Percentiles rank a stretch among this genome's conserved stretches.
Conservation (phyloP, 768 basidiomycete genomes). For the Hericium rajendrae region DNA sequence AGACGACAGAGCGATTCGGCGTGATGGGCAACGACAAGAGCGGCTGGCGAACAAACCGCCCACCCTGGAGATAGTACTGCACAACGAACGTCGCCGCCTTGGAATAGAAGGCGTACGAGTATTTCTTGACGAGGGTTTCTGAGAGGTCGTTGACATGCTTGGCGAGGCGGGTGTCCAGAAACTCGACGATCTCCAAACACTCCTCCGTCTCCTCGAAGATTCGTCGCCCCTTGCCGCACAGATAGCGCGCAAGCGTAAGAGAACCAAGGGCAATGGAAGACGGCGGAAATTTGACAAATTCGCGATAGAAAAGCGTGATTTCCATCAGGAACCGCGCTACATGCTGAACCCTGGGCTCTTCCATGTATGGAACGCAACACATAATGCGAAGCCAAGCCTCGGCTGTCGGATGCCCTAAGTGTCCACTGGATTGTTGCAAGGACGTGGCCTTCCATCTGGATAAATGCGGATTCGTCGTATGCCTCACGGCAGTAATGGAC, state of each 20-base stretch:
- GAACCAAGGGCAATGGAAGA: constrained; percentile 87
- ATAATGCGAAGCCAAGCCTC: constrained; percentile 92
- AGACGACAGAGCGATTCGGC: constrained; percentile 38
- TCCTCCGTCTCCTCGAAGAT: constrained; percentile 80
- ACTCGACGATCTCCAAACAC: constrained; percentile 74
- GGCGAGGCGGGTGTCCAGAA: constrained; percentile 77
- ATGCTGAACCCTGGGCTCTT: constrained; percentile 87
- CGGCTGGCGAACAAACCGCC: constrained; percentile 50
- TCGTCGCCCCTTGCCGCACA: constrained; percentile 73
- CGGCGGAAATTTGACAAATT: constrained; percentile 80
- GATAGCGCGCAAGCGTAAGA: constrained; percentile 78
- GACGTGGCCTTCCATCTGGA: constrained; percentile 99
- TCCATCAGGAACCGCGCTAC: constrained; percentile 99
- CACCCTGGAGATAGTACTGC: constrained; percentile 88
- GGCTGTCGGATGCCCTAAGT: constrained; percentile 94
- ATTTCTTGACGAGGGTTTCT: constrained; percentile 95
- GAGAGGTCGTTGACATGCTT: constrained; percentile 89
- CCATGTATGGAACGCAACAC: constrained; percentile 64
- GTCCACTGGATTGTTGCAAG: constrained; percentile 94
- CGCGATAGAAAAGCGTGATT: constrained; percentile 95
- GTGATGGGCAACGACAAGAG: constrained; percentile 53
- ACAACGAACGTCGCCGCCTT: constrained; percentile 91
- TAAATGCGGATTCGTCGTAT: constrained; percentile 95
- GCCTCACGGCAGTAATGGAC: constrained; percentile 93
- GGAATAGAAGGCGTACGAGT: constrained; percentile 93